phyloP scores from a whole-genome alignment of 164 flowering plant species.

The Nelumbo lutea region DNA sequence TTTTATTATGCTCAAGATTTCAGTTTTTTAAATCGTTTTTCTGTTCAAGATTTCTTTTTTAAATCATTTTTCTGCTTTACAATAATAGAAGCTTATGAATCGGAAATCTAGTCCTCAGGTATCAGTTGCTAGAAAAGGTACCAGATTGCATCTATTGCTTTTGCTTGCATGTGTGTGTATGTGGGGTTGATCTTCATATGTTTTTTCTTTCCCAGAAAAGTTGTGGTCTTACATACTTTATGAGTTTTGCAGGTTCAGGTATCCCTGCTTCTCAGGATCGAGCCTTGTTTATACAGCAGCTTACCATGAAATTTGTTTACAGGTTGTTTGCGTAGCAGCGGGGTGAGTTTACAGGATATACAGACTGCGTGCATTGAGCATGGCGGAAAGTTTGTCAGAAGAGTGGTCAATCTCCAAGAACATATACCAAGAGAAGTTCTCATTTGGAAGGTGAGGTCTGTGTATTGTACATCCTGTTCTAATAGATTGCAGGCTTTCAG shows the following conservation, averaged over 20 bases:
- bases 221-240: slow-evolving; percentile 26
- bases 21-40: too few species aligned
- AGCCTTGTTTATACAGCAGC: slow-evolving; percentile 18
- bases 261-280: slow-evolving; percentile 43
- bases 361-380: not conserved
- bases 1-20: too few species aligned
- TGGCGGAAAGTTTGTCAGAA: not conserved
- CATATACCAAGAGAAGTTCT: not conserved
- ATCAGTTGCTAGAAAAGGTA: too few species aligned
- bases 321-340: not conserved
- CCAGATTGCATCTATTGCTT: not conserved
- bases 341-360: not conserved
- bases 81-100: too few species aligned
- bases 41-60: too few species aligned
- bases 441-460: not conserved
- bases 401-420: not conserved
- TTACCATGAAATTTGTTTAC: slow-evolving; percentile 6
- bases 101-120: too few species aligned
- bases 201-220: slow-evolving; percentile 3
- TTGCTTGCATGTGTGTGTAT: not conserved
- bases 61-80: too few species aligned
- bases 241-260: slow-evolving; percentile 78
- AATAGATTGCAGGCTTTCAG: not conserved
- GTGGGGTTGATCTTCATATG: slow-evolving; percentile 7
- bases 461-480: not conserved